Evolutionary conservation across 1,284 basidiomycete species (phyloP).

Genomic region (Cutaneotrichosporon sp.): DNA sequence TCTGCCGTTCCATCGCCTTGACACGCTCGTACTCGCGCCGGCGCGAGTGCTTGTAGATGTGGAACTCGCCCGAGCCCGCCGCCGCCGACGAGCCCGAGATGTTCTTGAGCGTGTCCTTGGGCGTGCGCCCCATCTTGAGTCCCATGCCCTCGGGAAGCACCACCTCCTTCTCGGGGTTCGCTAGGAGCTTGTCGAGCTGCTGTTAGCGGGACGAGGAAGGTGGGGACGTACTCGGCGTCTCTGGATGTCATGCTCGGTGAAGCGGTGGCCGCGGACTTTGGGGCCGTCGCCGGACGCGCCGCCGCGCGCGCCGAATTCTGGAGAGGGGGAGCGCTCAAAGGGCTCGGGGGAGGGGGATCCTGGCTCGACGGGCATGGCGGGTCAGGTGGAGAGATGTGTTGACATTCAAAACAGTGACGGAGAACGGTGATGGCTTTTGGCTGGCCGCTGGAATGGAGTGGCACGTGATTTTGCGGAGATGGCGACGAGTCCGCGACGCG

Average conservation of each 20-base stretch:
- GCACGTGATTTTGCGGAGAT: neutral
- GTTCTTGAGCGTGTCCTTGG: conserved; percentile 98
- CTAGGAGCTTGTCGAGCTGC: conserved; percentile 80
- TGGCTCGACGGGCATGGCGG: conserved; percentile 20
- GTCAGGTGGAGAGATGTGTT: neutral
- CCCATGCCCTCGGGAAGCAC: conserved; percentile 64
- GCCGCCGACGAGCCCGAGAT: conserved; percentile 90
- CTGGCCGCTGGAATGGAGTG: too few relatives aligned
- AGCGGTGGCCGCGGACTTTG: conserved; percentile 29
- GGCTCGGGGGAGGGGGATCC: conserved; percentile 21
- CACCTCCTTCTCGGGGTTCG: conserved; percentile 78
- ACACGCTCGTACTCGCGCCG: conserved; percentile 93
- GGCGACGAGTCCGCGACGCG: neutral
- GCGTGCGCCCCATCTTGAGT: conserved; percentile 60
- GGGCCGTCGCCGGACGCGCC: neutral
- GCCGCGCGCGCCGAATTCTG: neutral
- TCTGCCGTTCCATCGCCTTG: conserved; percentile 82
- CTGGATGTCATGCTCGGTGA: conserved; percentile 37
- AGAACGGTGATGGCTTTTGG: neutral
- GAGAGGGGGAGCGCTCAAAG: conserved; percentile 21
- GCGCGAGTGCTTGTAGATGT: conserved; percentile 95
- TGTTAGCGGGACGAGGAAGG: neutral
- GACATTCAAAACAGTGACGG: neutral
- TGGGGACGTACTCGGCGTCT: conserved; percentile 28
- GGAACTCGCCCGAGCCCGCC: conserved; percentile 90